Evolutionary conservation across 2,329 filamentous ascomycete species (phyloP), one percentile per base, ranked within the genome.

Genomic region (Drechslerella dactyloides): DNA sequence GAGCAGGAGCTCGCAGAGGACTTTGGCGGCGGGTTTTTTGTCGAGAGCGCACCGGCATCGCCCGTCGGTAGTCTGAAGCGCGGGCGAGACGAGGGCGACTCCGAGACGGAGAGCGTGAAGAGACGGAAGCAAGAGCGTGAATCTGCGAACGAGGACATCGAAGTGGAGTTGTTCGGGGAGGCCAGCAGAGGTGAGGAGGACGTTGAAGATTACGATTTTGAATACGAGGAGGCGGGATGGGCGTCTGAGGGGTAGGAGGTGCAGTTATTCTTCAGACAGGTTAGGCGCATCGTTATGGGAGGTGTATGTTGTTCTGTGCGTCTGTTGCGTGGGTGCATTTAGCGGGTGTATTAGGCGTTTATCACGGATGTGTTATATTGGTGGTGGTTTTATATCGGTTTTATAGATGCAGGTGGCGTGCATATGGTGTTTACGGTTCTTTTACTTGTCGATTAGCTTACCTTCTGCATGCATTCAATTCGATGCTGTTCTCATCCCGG

Each of bases 151-250:
- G 17, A 23, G 11, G 19, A 13, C 27, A 1, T 37, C 13, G 57
- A 37, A 40, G 46, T 40, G 24, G 42, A 10, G 55, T 56, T 23
- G 44, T 58, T 17, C n/a, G 23, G 44, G 6, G 35, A 30, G 40
- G 30, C 48, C 2, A 48, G 44, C 15, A 54, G 30, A 2, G 60
- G 23, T 48, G 55, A 53, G 10, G 60, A 48, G n/a, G 66, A 55
- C 19, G 60, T 44, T 21, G 54, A 65, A 27, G 68, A 72, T 15
- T 72, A 65, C 48, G 68, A 65, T 15, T 72, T 72, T 53, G 68
- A 72, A 40, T 72, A 72, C 17, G 61, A 64, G 37, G 68, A 72
- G 10, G 60, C 68, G 7, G 68, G 68, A 8, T 72, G 68, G 68
- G 48, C 60, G 8, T 72, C 68, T 53, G 23, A 54, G 37, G 8